Evolutionary conservation across 2,329 filamentous ascomycete genomes (phyloP).

Genomic region (Fusarium sambucinum): DNA sequence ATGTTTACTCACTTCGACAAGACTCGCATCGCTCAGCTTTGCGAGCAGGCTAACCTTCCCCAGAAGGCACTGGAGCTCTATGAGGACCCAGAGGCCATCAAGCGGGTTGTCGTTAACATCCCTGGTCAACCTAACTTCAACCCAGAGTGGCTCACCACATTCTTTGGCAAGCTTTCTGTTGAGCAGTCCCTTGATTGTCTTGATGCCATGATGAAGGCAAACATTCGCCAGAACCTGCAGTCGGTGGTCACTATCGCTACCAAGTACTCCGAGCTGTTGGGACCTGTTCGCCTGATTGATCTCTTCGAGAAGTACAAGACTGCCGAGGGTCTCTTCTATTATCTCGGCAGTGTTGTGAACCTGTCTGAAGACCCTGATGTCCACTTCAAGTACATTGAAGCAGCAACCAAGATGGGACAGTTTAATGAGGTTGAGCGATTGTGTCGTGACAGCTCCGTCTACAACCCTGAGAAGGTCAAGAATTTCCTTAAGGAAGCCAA

Average conservation of each 20-base stretch:
- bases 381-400: conserved; percentile 99
- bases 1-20: conserved; percentile 99
- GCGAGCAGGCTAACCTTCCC: conserved; percentile 89
- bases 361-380: conserved; percentile 95
- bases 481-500: conserved; percentile 99
- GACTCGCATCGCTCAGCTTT: conserved; percentile 86
- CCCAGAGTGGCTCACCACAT: conserved; percentile 90
- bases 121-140: conserved; percentile 86
- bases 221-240: conserved; percentile 97
- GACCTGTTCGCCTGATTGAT: conserved; percentile 87
- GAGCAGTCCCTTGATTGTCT: conserved; percentile 95
- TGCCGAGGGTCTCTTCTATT: conserved; percentile 96
- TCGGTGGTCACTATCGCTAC: conserved; percentile 95
- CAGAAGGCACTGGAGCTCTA: conserved; percentile 94
- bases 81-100: conserved; percentile 88
- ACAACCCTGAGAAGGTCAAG: conserved; percentile 96
- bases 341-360: conserved; percentile 97
- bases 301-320: conserved; percentile 98
- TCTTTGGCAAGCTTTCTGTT: conserved; percentile 94
- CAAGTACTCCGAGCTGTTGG: conserved; percentile 96
- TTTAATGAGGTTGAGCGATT: conserved; percentile 97
- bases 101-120: conserved; percentile 88
- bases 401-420: conserved; percentile 92
- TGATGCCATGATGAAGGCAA: conserved; percentile 94
- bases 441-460: conserved; percentile 90